phyloP scores from a whole-genome alignment of 2,329 filamentous ascomycete genomes.

The Calycina herbarum region DNA sequence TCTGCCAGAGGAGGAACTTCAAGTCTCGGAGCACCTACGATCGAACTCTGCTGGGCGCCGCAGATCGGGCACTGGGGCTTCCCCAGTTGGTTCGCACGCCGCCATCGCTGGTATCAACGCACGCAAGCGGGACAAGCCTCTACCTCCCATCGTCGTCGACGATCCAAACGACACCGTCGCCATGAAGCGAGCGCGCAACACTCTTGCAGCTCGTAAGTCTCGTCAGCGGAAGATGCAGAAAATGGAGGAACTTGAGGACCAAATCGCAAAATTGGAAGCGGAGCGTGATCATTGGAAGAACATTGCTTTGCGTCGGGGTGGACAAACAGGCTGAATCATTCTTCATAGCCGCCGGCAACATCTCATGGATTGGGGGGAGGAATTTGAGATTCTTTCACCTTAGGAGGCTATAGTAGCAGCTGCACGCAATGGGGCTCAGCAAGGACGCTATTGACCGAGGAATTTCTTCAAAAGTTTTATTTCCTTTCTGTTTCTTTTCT shows the following conservation, averaged over 20 bases:
- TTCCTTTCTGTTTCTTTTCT: slow-evolving; percentile 22
- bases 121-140: slow-evolving; percentile 76
- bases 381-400: slow-evolving; percentile 28
- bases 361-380: slow-evolving; percentile 38
- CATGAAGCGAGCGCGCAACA: slow-evolving; percentile 92
- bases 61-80: slow-evolving; percentile 42
- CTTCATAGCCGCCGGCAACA: slow-evolving; percentile 32
- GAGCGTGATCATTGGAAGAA: slow-evolving; percentile 67
- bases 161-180: slow-evolving; percentile 75
- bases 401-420: slow-evolving; percentile 36
- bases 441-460: slow-evolving; percentile 35
- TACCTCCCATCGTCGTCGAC: slow-evolving; percentile 74
- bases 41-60: slow-evolving; percentile 41
- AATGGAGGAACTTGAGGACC: slow-evolving; percentile 71
- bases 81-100: slow-evolving; percentile 56
- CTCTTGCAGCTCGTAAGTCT: slow-evolving; percentile 89
- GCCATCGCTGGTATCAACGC: slow-evolving; percentile 68
- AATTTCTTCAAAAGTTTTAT: slow-evolving; percentile 23
- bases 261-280: slow-evolving; percentile 67
- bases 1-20: slow-evolving; percentile 48
- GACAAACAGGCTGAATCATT: slow-evolving; percentile 26
- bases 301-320: slow-evolving; percentile 31
- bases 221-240: slow-evolving; percentile 80
- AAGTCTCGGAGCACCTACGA: slow-evolving; percentile 46
- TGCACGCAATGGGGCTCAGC: slow-evolving; percentile 27